Conservation (phyloP, 2,329 filamentous ascomycete genomes). For the Colletotrichum salicis region DNA sequence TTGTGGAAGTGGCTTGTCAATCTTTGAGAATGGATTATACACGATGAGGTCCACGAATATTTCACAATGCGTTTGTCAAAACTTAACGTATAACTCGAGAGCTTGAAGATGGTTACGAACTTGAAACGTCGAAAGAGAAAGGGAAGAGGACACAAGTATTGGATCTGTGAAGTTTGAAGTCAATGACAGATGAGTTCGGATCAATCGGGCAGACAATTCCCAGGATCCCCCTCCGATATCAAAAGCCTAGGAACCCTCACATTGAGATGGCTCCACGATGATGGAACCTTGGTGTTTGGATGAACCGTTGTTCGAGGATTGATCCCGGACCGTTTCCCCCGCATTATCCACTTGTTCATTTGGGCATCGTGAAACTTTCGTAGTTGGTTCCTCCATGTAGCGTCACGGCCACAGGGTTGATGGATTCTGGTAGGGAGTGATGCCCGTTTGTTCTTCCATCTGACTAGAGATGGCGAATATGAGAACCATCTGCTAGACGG, state of each 20-base stretch:
- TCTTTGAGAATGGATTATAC: background rate
- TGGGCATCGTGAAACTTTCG: background rate
- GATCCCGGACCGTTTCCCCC: background rate
- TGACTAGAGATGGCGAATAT: too few relatives aligned
- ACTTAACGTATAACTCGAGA: background rate
- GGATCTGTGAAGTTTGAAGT: background rate
- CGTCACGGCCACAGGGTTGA: background rate
- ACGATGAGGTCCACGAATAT: background rate
- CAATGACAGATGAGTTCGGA: background rate
- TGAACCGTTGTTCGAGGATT: background rate
- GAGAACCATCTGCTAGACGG: too few relatives aligned
- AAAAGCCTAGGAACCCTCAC: accelerated
- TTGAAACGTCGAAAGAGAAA: background rate
- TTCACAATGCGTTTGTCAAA: background rate
- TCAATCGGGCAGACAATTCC: background rate
- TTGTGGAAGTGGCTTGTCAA: background rate
- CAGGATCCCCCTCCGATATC: background rate
- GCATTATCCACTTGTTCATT: background rate
- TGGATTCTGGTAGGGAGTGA: too few relatives aligned
- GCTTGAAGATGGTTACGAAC: background rate
- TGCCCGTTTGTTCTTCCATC: too few relatives aligned
- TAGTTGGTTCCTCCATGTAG: background rate
- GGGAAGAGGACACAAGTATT: background rate
- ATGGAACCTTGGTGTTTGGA: background rate
- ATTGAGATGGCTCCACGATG: background rate